Evolutionary conservation across 1,284 basidiomycete genomes (phyloP).

Genomic region (Anthracocystis setariae): DNA sequence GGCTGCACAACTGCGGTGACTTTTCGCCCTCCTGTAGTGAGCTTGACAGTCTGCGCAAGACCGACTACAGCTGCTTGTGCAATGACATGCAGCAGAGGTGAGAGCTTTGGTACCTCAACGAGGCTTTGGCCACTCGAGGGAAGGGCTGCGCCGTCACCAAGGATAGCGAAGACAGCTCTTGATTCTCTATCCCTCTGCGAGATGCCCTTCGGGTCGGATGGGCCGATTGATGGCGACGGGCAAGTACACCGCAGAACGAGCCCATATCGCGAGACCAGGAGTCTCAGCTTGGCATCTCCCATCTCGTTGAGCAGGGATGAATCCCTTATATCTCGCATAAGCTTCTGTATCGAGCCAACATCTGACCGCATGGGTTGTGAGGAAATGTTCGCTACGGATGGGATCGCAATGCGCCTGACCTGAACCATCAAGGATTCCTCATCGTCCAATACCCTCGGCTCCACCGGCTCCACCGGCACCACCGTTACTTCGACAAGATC

Average conservation of each 20-base stretch:
- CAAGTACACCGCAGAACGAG: conserved; percentile 13
- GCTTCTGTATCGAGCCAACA: background rate
- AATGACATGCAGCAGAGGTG: conserved; percentile 22
- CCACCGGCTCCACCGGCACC: background rate
- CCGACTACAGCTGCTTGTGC: conserved; percentile 27
- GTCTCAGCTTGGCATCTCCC: conserved; percentile 7
- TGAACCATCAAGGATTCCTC: conserved; percentile 11
- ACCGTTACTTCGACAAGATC: conserved; percentile 4
- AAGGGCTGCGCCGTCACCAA: conserved; percentile 4
- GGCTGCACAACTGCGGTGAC: conserved; percentile 25
- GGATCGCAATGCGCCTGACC: conserved; percentile 1
- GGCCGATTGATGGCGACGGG: background rate
- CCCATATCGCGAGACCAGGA: conserved; percentile 30
- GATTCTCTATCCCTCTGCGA: background rate
- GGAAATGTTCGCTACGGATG: background rate
- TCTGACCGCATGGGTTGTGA: conserved; percentile 1
- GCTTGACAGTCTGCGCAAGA: conserved; percentile 17
- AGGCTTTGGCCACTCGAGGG: conserved; percentile 19
- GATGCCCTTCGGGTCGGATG: background rate
- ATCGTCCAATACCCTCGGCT: background rate
- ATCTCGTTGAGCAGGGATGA: background rate
- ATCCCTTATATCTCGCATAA: background rate
- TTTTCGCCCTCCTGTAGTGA: conserved; percentile 1
- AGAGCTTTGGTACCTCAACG: conserved; percentile 21
- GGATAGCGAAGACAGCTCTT: conserved; percentile 6